Evolutionary conservation across 2,329 filamentous ascomycete species (phyloP).

Genomic region (Penicillium sp.): DNA sequence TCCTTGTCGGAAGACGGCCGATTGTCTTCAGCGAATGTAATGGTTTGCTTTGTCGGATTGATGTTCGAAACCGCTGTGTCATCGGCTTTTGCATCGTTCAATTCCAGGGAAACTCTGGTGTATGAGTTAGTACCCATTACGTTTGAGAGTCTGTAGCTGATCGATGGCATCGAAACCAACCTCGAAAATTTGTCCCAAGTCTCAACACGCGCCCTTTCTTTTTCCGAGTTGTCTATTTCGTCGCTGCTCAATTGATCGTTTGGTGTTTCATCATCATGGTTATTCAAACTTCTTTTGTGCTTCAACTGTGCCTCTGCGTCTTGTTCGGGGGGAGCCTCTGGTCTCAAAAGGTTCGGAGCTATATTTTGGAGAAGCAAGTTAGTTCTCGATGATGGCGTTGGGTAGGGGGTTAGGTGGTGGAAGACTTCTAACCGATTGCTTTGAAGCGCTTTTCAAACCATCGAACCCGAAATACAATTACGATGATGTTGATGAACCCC

Average conservation of each 20-base stretch:
- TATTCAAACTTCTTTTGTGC: background rate
- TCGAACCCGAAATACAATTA: constrained; percentile 50
- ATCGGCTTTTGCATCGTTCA: background rate
- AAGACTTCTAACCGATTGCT: constrained; percentile 29
- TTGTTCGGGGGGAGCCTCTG: background rate
- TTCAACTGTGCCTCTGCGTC: constrained; percentile 5
- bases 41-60: constrained; percentile 1
- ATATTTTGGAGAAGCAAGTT: background rate
- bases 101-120: constrained; percentile 1
- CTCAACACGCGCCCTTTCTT: background rate
- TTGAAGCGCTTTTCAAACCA: constrained; percentile 54
- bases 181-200: background rate
- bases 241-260: background rate
- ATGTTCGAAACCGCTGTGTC: background rate
- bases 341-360: constrained; percentile 8
- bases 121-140: background rate
- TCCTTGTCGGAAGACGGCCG: constrained; percentile 11
- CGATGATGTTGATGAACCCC: constrained; percentile 52
- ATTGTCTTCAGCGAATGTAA: constrained; percentile 8
- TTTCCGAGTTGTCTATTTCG: background rate
- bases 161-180: background rate
- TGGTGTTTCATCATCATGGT: background rate
- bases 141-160: background rate
- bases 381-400: background rate
- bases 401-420: background rate